These are phyloP conservation scores for Fusarium papillatum DNA, from an alignment of 2,329 filamentous ascomycete genomes.

Conservation along the genomic window DNA sequence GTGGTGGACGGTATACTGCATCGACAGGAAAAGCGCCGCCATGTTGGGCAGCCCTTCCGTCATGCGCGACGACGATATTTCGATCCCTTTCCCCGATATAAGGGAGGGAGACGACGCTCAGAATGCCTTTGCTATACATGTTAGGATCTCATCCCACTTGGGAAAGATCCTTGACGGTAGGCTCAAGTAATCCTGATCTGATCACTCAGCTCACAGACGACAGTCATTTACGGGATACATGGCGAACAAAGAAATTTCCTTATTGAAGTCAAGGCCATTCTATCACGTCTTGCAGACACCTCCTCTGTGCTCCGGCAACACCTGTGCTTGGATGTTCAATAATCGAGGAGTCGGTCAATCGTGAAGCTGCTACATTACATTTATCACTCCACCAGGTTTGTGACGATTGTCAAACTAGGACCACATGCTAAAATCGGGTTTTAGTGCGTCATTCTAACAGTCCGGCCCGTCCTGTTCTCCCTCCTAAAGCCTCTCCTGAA, in stretches of 20 bases:
- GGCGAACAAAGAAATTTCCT: constrained; percentile 28
- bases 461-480: constrained; percentile 35
- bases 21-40: constrained; percentile 35
- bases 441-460: constrained; percentile 36
- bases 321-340: constrained; percentile 19
- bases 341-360: constrained; percentile 25
- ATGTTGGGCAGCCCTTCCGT: constrained; percentile 33
- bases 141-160: constrained; percentile 30
- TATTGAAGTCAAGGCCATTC: constrained; percentile 31
- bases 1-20: constrained; percentile 40
- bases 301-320: constrained; percentile 26
- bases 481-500: constrained; percentile 31
- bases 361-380: constrained; percentile 36
- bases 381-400: constrained; percentile 33
- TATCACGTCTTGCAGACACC: constrained; percentile 31
- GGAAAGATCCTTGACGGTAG: constrained; percentile 39
- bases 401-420: accelerated
- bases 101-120: constrained; percentile 22
- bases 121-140: constrained; percentile 34
- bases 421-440: neutral
- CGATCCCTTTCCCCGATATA: constrained; percentile 29
- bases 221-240: constrained; percentile 33
- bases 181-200: neutral
- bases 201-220: neutral
- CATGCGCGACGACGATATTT: constrained; percentile 35